Conservation (phyloP, 2,329 filamentous ascomycete genomes). For the Ustulina deusta region DNA sequence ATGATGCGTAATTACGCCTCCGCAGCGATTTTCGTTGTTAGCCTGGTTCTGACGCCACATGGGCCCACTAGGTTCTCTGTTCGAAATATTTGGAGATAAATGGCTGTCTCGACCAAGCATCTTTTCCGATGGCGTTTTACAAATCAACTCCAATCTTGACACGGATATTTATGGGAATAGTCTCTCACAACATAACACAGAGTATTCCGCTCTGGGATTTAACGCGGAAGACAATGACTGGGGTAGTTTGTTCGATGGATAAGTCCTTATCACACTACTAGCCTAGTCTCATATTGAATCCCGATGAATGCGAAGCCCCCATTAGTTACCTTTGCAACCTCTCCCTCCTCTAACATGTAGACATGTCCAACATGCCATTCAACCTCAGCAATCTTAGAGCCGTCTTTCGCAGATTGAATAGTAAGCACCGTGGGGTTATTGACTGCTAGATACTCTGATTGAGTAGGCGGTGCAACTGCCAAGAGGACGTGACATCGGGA, state of each 20-base stretch:
- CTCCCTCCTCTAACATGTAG: neutral
- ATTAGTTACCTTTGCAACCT: neutral
- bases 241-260: neutral
- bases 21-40: too few relatives aligned
- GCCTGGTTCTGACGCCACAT: too few relatives aligned
- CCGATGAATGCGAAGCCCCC: neutral
- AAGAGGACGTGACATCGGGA: neutral
- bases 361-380: neutral
- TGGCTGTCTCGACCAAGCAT: too few relatives aligned
- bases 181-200: neutral
- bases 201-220: neutral
- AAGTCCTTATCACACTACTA: neutral
- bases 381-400: slow-evolving; percentile 1
- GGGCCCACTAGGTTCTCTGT: too few relatives aligned
- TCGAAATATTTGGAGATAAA: neutral
- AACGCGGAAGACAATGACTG: neutral
- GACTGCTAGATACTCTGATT: neutral
- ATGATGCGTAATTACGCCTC: too few relatives aligned
- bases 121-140: too few relatives aligned
- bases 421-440: neutral
- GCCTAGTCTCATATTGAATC: slow-evolving; percentile 2
- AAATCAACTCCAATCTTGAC: too few relatives aligned
- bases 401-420: slow-evolving; percentile 1
- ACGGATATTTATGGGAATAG: neutral
- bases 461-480: neutral